These are phyloP conservation scores for Tricholoma matsutake DNA, from an alignment of 768 basidiomycete species.

Conservation along the genomic window DNA sequence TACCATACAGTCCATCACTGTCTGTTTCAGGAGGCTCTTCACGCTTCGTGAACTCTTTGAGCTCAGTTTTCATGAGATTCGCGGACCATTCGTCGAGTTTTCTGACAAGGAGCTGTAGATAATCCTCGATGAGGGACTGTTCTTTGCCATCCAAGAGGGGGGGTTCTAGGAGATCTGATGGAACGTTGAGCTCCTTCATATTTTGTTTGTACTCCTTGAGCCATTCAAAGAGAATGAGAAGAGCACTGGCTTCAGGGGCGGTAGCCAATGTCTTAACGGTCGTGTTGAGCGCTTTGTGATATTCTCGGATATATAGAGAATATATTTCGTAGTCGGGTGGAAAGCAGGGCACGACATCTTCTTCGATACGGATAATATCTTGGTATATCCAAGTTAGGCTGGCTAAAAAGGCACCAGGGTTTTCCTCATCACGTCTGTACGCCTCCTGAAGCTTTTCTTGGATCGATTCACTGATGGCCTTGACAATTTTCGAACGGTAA, in stretches of 20 bases:
- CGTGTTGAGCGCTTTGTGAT: constrained; percentile 81
- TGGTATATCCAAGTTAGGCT: constrained; percentile 89
- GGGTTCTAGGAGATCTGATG: constrained; percentile 79
- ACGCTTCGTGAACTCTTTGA: constrained; percentile 78
- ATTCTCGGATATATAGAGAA: constrained; percentile 77
- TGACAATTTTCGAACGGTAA: constrained; percentile 86
- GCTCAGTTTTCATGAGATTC: constrained; percentile 91
- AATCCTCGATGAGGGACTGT: constrained; percentile 91
- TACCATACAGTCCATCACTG: constrained; percentile 85
- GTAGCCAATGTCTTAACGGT: constrained; percentile 67
- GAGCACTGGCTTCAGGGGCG: constrained; percentile 83
- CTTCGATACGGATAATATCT: constrained; percentile 90
- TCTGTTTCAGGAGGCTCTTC: constrained; percentile 87
- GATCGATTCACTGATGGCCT: constrained; percentile 77
- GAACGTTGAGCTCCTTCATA: constrained; percentile 91
- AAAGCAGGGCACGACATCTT: constrained; percentile 87
- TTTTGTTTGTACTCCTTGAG: constrained; percentile 92
- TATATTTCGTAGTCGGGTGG: constrained; percentile 91
- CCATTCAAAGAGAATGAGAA: constrained; percentile 88
- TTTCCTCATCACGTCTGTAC: constrained; percentile 56
- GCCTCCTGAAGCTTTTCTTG: constrained; percentile 66
- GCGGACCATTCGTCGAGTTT: constrained; percentile 97
- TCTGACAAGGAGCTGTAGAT: constrained; percentile 86
- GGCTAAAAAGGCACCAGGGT: constrained; percentile 73
- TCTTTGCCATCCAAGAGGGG: constrained; percentile 94